Conservation (phyloP, 371 early-diverging fungal species). For the Mucor irregularis region DNA sequence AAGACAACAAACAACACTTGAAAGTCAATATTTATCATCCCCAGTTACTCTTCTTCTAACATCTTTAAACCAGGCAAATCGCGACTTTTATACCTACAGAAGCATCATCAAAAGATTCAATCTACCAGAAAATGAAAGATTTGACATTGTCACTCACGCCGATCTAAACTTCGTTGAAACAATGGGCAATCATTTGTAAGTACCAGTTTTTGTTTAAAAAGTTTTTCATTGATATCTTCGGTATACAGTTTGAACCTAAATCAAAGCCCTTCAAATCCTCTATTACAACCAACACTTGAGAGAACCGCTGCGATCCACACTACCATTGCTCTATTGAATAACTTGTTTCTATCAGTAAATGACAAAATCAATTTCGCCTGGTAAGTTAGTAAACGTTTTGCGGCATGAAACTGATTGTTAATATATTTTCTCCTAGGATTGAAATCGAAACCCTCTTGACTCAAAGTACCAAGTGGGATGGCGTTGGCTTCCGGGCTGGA, state of each 20-base stretch:
- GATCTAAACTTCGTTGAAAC: slow-evolving; percentile 16
- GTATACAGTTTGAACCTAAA: slow-evolving; percentile 11
- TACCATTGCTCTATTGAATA: slow-evolving; percentile 9
- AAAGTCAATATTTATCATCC: slow-evolving; percentile 7
- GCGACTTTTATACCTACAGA: slow-evolving; percentile 14
- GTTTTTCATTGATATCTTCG: slow-evolving; percentile 3
- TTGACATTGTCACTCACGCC: slow-evolving; percentile 8
- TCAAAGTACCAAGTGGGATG: slow-evolving; percentile 14
- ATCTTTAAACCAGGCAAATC: slow-evolving; percentile 9
- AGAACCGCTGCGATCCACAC: slow-evolving; percentile 8
- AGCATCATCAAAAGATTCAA: slow-evolving; percentile 10
- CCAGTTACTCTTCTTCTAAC: slow-evolving; percentile 11
- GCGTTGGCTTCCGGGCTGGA: slow-evolving; percentile 13
- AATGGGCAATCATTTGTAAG: slow-evolving; percentile 12
- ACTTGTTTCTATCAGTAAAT: slow-evolving; percentile 14
- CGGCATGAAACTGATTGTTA: slow-evolving; percentile 7
- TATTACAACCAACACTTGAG: slow-evolving; percentile 5
- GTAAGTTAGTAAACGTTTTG: slow-evolving; percentile 10
- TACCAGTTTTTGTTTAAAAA: slow-evolving; percentile 5
- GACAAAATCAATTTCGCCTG: slow-evolving; percentile 10
- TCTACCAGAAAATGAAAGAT: slow-evolving; percentile 12
- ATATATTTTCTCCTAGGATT: slow-evolving; percentile 10
- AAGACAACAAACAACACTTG: slow-evolving; percentile 8
- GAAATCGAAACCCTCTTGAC: slow-evolving; percentile 15
- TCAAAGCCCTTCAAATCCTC: slow-evolving; percentile 13